Evolutionary conservation across 1,139 yeast species (phyloP), one percentile per base, ranked within the genome.

Genomic region (Suhomyces yuchorum): DNA sequence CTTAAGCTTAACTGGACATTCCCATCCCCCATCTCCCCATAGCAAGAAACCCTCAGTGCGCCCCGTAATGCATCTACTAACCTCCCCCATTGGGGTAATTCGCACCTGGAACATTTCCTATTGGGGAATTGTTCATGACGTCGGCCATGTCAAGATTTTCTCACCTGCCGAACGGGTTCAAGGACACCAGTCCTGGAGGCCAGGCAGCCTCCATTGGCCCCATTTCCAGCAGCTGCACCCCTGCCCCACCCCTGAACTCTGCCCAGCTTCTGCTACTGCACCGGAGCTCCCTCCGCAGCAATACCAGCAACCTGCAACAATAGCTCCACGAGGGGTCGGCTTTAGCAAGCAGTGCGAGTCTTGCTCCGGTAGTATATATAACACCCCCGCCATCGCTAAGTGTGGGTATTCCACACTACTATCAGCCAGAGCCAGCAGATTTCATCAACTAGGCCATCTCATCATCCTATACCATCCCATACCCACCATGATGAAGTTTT

Each of bases 401-500:
- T 23, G n/a, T n/a, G n/a, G n/a, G n/a, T n/a, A n/a, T n/a, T n/a
- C n/a, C n/a, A n/a, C n/a, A n/a, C n/a, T n/a, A 20, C 23, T 5
- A 20, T 7, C 23, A 5, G 23, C 4, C 23, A 20, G 7, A 20
- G 23, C 23, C 23, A 4, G 7, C 4, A 20, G 14, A 26, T 3
- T 11, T 26, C 12, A 11, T 9, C 30, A 26, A 12, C 30, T 26
- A 2, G 14, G 14, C 11, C 30, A 26, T 12, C 4, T 12, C 30
- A 11, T 26, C 30, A 2, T 12, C 14, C 14, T 26, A 26, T 11
- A 11, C 14, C 12, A 26, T 9, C 4, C n/a, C 14, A 26, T 26
- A 26, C 30, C 30, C 34, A 15, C 37, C 28, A 35, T 42, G 15
- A 39, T 46, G 48, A 40, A 37, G 32, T n/a, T 39, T 15, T 23